These are phyloP conservation scores for Colletotrichum scovillei DNA, from an alignment of 2,329 filamentous ascomycete genomes.

Conservation along the genomic window DNA sequence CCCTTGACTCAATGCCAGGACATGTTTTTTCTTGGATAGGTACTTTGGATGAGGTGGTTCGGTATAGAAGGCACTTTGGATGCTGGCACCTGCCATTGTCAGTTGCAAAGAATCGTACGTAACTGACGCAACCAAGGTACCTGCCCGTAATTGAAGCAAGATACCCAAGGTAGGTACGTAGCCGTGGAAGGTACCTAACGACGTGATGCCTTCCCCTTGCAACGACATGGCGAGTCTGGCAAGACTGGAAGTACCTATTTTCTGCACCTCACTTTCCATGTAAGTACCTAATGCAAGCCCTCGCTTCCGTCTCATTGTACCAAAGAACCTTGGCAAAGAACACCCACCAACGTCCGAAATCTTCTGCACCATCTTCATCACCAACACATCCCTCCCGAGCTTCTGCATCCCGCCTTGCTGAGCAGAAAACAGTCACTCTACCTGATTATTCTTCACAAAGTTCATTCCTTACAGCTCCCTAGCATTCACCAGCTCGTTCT, in stretches of 20 bases:
- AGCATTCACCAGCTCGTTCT: neutral
- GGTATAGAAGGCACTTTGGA: too few relatives aligned
- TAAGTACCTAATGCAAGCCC: too few relatives aligned
- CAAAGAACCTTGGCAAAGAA: too few relatives aligned
- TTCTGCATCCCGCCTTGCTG: neutral
- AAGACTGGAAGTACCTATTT: too few relatives aligned
- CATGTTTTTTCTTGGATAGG: too few relatives aligned
- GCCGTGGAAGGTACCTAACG: too few relatives aligned
- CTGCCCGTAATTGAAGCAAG: neutral
- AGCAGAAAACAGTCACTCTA: neutral
- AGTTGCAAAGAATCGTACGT: neutral
- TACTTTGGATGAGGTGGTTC: too few relatives aligned
- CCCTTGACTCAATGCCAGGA: too few relatives aligned
- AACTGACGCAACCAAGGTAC: neutral
- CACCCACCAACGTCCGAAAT: neutral
- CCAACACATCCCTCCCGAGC: neutral
- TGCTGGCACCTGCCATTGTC: too few relatives aligned
- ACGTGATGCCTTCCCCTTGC: neutral
- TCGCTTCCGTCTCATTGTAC: too few relatives aligned
- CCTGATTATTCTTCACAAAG: neutral
- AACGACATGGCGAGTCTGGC: neutral
- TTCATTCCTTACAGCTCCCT: neutral
- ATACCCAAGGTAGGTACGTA: neutral
- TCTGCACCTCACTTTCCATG: too few relatives aligned
- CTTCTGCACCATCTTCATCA: neutral